Evolutionary conservation across 2,329 filamentous ascomycete species (phyloP).

Genomic region (Claviceps africana): DNA sequence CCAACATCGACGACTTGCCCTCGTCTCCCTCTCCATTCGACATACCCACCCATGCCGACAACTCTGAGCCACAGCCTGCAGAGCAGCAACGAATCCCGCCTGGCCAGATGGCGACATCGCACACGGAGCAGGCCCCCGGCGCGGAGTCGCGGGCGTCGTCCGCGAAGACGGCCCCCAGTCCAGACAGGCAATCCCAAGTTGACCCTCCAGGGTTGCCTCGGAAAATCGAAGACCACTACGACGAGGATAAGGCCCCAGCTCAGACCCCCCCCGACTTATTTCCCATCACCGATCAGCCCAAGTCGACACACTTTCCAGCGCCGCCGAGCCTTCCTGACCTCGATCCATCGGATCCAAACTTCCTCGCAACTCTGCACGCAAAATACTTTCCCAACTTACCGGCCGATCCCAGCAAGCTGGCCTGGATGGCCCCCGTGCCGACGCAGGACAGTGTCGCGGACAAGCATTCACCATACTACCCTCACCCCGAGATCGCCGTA

Average conservation of each 20-base stretch:
- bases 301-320: constrained; percentile 49
- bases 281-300: constrained; percentile 24
- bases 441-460: constrained; percentile 51
- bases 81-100: background rate
- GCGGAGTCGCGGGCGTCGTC: background rate
- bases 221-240: constrained; percentile 19
- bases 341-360: constrained; percentile 69
- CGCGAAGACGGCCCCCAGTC: background rate
- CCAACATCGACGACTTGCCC: constrained; percentile 55
- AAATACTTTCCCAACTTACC: constrained; percentile 90
- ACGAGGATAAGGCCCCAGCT: constrained; percentile 29
- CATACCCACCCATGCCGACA: background rate
- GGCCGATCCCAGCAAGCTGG: constrained; percentile 69
- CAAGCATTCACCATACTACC: constrained; percentile 67
- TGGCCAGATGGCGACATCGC: background rate
- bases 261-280: constrained; percentile 29
- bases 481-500: constrained; percentile 57
- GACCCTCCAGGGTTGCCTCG: constrained; percentile 7
- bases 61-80: background rate
- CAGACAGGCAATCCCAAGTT: background rate
- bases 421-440: constrained; percentile 73
- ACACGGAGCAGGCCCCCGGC: background rate
- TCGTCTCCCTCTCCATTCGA: constrained; percentile 30
- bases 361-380: constrained; percentile 68
- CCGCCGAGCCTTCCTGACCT: constrained; percentile 49